Base-by-base conservation (phyloP, 2,329 filamentous ascomycete species). In the Stemphylium beticola region DNA sequence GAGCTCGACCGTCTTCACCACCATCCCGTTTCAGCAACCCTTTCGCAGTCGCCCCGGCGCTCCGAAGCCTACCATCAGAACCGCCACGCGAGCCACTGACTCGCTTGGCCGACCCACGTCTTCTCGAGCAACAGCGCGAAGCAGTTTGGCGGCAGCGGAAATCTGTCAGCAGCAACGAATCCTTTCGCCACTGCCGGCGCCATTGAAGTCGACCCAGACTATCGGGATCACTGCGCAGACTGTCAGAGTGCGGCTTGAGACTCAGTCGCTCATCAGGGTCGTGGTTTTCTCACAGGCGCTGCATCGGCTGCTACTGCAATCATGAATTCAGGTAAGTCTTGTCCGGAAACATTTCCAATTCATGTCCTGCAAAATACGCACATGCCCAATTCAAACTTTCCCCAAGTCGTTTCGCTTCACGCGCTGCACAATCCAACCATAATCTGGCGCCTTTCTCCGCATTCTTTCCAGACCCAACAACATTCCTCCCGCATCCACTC, bases 261-360 rank as follows among this genome's bases (percentile, higher is more conserved):
- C 62, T 61, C 43, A 60, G 52, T 60, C 50, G 55, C 61, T 56
- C 55, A 56, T 61, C 61, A 55, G 58, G 60, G 40, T 55, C 54
- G 55, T 61, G 54, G 55, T 53, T 36, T 49, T 38, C 44, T 54
- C 57, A 51, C 50, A 49, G 60, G 60, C 50, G 53, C 55, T 41
- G 61, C 53, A 61, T 59, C 61, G 45, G 59, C 56, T 46, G 53
- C 50, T 57, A 47, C 64, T 64, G 60, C 64, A 65, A 67, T 64
- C 43, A 76, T 76, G 74, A 72, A 75, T 57, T 62, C 66, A 71
- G 67, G 74, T 76, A 74, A 74, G 74, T 74, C 65, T 69, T 65
- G 64, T 66, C 65, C 67, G 53, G 59, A 58, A 48, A 57, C 58
- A 58, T 63, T 59, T 57, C 52, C 60, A 61, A 53, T 55, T 61